Evolutionary conservation across 768 basidiomycete species (phyloP).

Genomic region (Harrya chromipes): DNA sequence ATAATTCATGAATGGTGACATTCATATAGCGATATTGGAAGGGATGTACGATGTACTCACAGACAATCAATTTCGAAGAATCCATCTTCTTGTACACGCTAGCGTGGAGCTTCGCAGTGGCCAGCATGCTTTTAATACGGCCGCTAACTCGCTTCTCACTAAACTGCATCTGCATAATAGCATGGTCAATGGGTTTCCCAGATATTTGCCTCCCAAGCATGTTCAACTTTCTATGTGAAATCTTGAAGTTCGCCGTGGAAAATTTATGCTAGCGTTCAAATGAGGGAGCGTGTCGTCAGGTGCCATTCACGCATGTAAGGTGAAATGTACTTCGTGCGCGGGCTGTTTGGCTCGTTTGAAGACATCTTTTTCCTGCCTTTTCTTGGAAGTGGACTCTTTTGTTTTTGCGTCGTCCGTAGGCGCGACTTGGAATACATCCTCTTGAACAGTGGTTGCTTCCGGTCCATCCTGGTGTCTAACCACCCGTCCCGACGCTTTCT

Average conservation of each 20-base stretch:
- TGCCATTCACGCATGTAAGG: neutral
- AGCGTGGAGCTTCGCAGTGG: constrained; percentile 84
- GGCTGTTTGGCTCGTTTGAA: constrained; percentile 21
- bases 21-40: too few relatives aligned
- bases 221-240: constrained; percentile 91
- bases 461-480: constrained; percentile 35
- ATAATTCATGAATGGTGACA: neutral
- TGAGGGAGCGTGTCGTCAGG: constrained; percentile 6
- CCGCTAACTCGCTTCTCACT: constrained; percentile 87
- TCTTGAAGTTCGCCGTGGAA: constrained; percentile 90
- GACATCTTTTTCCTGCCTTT: constrained; percentile 8
- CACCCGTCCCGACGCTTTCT: constrained; percentile 44
- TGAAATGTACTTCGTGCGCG: constrained; percentile 27
- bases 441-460: constrained; percentile 22
- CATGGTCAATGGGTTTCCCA: constrained; percentile 89
- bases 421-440: constrained; percentile 44
- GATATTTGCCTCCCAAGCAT: constrained; percentile 83
- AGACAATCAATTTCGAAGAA: constrained; percentile 69
- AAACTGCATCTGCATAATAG: constrained; percentile 96
- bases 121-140: constrained; percentile 86
- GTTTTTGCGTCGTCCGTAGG: constrained; percentile 16
- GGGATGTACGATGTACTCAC: constrained; percentile 59
- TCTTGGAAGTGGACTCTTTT: constrained; percentile 15
- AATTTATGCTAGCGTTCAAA: constrained; percentile 72
- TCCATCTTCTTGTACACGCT: constrained; percentile 71